Percentiles rank a stretch among this genome's conserved stretches.
phyloP scores from a whole-genome alignment of 306 rosid genomes.

The Lathyrus tuberosus region DNA sequence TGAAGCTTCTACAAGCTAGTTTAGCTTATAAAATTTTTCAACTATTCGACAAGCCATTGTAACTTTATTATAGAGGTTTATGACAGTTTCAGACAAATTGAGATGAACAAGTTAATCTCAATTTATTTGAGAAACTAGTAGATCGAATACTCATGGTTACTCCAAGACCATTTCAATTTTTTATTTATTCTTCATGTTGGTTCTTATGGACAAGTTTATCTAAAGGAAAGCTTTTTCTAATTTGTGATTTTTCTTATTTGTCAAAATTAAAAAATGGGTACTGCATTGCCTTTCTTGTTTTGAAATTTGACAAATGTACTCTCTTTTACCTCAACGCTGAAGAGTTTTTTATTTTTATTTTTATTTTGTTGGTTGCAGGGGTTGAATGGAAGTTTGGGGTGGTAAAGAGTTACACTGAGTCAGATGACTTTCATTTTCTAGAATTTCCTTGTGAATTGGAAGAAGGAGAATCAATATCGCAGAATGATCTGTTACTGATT shows the following conservation, averaged over 20 bases:
- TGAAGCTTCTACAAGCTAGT: too few species aligned
- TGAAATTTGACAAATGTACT: slow-evolving; percentile 17
- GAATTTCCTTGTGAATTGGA: slow-evolving; percentile 52
- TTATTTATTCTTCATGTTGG: too few species aligned
- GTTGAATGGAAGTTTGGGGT: slow-evolving; percentile 68
- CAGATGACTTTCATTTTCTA: slow-evolving; percentile 73
- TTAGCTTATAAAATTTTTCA: too few species aligned
- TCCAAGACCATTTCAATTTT: background rate
- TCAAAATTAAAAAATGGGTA: slow-evolving; percentile 2
- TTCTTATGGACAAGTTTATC: background rate
- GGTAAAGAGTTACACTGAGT: slow-evolving; percentile 62
- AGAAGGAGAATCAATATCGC: slow-evolving; percentile 56
- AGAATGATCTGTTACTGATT: slow-evolving; percentile 80
- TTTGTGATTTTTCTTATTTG: background rate
- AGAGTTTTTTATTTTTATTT: slow-evolving; percentile 8
- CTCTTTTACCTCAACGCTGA: slow-evolving; percentile 30
- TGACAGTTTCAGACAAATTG: background rate
- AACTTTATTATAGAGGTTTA: background rate
- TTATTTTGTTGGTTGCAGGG: slow-evolving; percentile 49
- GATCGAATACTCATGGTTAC: background rate
- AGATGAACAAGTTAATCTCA: background rate
- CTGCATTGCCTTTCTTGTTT: slow-evolving; percentile 10
- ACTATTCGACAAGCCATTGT: background rate
- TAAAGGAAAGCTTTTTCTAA: background rate
- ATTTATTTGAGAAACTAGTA: background rate